phyloP scores from a whole-genome alignment of 352 stramenopile genomes.

The Pythium biforme region DNA sequence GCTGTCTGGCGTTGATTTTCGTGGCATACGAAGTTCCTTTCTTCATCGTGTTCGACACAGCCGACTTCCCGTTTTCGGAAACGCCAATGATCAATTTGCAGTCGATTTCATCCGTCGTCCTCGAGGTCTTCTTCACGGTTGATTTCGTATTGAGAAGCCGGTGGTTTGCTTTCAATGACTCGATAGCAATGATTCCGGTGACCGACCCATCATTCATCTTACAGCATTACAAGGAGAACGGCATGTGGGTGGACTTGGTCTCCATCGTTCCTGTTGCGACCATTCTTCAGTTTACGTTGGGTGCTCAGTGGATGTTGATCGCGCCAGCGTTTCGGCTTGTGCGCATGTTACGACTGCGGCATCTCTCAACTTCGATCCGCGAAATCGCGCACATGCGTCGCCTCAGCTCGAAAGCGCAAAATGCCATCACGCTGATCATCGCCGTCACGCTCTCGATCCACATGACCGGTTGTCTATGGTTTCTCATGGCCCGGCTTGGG shows the following conservation, averaged over 20 bases:
- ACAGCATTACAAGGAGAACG: constrained; percentile 50
- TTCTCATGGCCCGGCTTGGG: constrained; percentile 66
- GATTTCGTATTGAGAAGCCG: constrained; percentile 54
- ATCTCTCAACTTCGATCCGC: constrained; percentile 50
- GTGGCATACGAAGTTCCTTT: constrained; percentile 64
- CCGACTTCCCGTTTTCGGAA: constrained; percentile 46
- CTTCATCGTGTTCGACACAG: constrained; percentile 66
- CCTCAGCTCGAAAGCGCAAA: constrained; percentile 62
- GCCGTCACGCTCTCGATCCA: constrained; percentile 65
- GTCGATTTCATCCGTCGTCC: constrained; percentile 46
- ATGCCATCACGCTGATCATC: constrained; percentile 55
- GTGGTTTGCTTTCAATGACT: constrained; percentile 70
- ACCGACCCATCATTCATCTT: constrained; percentile 69
- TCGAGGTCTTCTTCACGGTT: constrained; percentile 53
- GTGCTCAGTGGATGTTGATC: constrained; percentile 25
- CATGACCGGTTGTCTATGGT: constrained; percentile 68
- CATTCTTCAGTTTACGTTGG: constrained; percentile 44
- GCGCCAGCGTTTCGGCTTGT: constrained; percentile 47
- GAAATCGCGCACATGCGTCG: constrained; percentile 51
- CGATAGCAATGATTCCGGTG: constrained; percentile 60
- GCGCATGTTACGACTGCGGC: constrained; percentile 48
- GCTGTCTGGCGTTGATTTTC: constrained; percentile 48
- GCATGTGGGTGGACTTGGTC: constrained; percentile 52
- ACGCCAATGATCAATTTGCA: constrained; percentile 44
- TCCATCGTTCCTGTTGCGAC: constrained; percentile 57